Conservation (phyloP, 108 stramenopile species). For the Discostella pseudostelligera region DNA sequence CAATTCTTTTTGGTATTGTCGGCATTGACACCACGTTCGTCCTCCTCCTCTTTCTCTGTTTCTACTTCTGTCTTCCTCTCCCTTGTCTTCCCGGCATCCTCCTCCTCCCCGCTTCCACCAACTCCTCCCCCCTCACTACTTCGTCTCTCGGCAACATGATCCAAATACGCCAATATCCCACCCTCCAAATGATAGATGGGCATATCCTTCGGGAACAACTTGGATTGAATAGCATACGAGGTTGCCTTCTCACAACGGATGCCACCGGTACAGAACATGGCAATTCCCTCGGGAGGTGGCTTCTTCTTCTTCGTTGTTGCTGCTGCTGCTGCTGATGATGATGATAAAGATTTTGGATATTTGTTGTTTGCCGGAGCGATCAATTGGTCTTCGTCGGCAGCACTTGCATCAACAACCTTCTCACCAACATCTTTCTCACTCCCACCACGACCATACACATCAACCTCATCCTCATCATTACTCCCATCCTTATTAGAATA, state of each 20-base stretch:
- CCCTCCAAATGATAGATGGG: constrained; percentile 88
- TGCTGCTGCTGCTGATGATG: not conserved
- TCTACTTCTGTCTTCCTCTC: not conserved
- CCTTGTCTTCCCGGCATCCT: not conserved
- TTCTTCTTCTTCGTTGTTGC: constrained; percentile 1
- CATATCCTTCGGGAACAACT: constrained; percentile 40
- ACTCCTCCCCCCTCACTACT: too few relatives aligned
- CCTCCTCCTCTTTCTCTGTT: not conserved
- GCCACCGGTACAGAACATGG: constrained; percentile 97
- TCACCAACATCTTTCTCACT: not conserved
- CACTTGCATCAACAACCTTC: not conserved
- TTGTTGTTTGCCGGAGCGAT: too few relatives aligned
- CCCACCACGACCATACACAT: not conserved
- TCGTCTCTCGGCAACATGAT: constrained; percentile 21
- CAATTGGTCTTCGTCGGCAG: constrained; percentile 6
- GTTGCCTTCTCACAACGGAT: constrained; percentile 96
- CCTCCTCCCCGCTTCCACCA: too few relatives aligned
- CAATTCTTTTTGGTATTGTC: too few relatives aligned
- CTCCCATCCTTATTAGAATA: not conserved
- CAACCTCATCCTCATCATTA: constrained; percentile 2
- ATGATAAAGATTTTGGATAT: not conserved
- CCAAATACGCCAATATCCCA: constrained; percentile 83
- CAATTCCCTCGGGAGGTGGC: constrained; percentile 57
- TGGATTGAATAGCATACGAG: constrained; percentile 42
- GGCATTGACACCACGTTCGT: not conserved